phyloP scores from a whole-genome alignment of 2,329 filamentous ascomycete genomes.

The Harringtonia lauricola region DNA sequence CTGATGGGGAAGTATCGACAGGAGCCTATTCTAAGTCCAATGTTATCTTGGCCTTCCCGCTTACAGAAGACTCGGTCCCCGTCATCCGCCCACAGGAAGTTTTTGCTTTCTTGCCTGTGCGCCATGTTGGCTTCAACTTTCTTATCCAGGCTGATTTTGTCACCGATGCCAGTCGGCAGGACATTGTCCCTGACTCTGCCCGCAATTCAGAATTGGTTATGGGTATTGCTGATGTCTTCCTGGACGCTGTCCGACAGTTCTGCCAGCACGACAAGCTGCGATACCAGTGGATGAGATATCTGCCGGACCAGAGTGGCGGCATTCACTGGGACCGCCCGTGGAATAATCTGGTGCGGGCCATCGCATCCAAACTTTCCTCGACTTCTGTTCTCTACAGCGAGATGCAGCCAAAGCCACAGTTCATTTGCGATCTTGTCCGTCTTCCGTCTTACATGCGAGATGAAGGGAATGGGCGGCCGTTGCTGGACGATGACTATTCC shows the following conservation, averaged over 20 bases:
- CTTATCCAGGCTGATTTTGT: slow-evolving; percentile 40
- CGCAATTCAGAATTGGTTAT: slow-evolving; percentile 26
- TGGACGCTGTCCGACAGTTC: slow-evolving; percentile 25
- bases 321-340: slow-evolving; percentile 19
- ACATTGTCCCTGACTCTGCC: slow-evolving; percentile 23
- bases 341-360: slow-evolving; percentile 13
- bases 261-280: slow-evolving; percentile 24
- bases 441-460: too few species aligned
- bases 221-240: slow-evolving; percentile 26
- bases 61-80: slow-evolving; percentile 20
- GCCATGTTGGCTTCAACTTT: slow-evolving; percentile 31
- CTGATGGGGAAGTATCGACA: slow-evolving; percentile 14
- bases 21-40: slow-evolving; percentile 18
- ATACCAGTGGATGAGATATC: slow-evolving; percentile 33
- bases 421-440: too few species aligned
- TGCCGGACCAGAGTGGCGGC: slow-evolving; percentile 20
- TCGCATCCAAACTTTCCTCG: slow-evolving; percentile 12
- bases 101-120: slow-evolving; percentile 35
- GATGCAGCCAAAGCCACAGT: too few species aligned
- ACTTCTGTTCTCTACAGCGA: too few species aligned
- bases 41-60: slow-evolving; percentile 34
- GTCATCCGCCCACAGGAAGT: slow-evolving; percentile 27
- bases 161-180: slow-evolving; percentile 31
- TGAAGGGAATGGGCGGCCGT: too few species aligned
- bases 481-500: too few species aligned